Evolutionary conservation across 768 basidiomycete species (phyloP), one percentile per base, ranked within the genome.

Genomic region (Tylopilus rubrobrunneus): DNA sequence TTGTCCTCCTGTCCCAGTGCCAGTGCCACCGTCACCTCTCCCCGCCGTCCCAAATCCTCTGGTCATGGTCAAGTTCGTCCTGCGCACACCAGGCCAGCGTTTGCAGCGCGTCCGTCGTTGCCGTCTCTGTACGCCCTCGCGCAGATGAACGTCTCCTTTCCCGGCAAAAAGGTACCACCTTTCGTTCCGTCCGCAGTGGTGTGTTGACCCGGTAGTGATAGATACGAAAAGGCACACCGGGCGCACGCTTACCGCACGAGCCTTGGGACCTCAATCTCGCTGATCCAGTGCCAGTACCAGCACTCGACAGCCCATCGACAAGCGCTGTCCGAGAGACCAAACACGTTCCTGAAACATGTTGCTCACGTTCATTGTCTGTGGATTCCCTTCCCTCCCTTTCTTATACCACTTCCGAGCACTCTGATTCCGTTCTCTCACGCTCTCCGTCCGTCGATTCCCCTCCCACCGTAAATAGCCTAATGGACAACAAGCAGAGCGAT

Each of bases 1-100:
- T 73, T 85, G 44, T 15, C 56, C 14, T 71, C 76, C 55, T 33
- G 36, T 23, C 5, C 52, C 37, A 19, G 5, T 17, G 17, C 51
- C 19, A 19, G 19, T 23, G 6, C 29, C 29, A 9, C 10, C 31
- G 11, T 33, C 45, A 10, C 44, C 5, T 17, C n/a, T 7, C 27
- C 7, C 17, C 28, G 15, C 1, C 69, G 70, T n/a, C 70, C 72
- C 2, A 67, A 59, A 51, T 75, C 74, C 2, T 69, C 69, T 11
- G 64, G 67, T 12, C 64, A 67, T 39, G 65, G 64, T 4, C 74
- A 74, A 54, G 58, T 51, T 23, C 75, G 69, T 25, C 74, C 76
- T 1, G 77, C 77, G 1, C 56, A 72, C 48, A 76, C 76, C 11
- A 70, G 65, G 17, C 77, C 75, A 10, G 77, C 76, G 1, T 75